Evolutionary conservation across 805 yeast species (phyloP).

Genomic region (Cyberlindnera saturnus): DNA sequence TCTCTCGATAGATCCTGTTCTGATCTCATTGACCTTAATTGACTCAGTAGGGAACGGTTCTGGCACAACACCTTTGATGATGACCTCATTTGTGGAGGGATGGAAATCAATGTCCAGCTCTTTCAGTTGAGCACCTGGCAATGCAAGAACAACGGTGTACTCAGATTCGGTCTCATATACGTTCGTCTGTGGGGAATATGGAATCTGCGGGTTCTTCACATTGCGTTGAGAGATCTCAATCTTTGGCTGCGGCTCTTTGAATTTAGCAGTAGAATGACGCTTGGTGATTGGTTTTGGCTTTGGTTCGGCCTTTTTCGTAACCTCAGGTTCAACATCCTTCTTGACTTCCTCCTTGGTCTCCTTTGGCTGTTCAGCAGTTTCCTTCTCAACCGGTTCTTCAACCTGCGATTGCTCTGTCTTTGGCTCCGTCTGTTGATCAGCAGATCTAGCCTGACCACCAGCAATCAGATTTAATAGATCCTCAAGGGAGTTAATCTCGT

Average conservation of each 20-base stretch:
- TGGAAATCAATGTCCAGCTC: conserved; percentile 53
- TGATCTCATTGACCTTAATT: conserved; percentile 45
- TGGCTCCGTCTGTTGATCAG: neutral
- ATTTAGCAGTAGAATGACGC: conserved; percentile 18
- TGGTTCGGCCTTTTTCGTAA: conserved; percentile 5
- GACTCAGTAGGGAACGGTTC: conserved; percentile 21
- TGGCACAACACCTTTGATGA: conserved; percentile 41
- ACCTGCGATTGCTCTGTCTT: neutral
- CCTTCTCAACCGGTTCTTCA: neutral
- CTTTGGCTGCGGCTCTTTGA: conserved; percentile 23
- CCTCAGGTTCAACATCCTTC: conserved; percentile 1
- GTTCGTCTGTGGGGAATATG: conserved; percentile 55
- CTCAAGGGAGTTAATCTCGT: neutral
- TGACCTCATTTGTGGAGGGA: conserved; percentile 48
- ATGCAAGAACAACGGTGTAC: conserved; percentile 43
- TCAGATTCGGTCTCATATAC: conserved; percentile 44
- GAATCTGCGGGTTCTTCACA: conserved; percentile 28
- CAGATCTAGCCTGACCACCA: conserved; percentile 1
- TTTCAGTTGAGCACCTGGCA: conserved; percentile 54
- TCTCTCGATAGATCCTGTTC: conserved; percentile 54
- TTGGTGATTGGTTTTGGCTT: conserved; percentile 7
- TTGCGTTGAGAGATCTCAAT: conserved; percentile 23
- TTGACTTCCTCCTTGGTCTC: conserved; percentile 1
- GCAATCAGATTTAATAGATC: conserved; percentile 8
- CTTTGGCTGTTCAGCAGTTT: neutral